Evolutionary conservation across 805 yeast genomes (phyloP), one percentile per base, ranked within the genome.

Genomic region (Lipomyces kockii): DNA sequence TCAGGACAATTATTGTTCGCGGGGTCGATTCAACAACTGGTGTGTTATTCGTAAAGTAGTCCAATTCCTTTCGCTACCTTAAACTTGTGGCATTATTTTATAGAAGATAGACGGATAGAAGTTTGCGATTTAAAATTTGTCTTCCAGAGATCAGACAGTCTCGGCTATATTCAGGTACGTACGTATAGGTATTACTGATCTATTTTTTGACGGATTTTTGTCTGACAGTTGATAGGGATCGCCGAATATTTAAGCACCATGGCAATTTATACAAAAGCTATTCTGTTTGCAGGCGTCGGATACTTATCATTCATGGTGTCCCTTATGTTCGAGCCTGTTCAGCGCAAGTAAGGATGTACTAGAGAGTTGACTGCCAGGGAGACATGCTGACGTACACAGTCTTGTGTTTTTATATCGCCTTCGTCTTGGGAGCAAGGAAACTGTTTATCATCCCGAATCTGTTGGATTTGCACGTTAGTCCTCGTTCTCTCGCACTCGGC

Each of bases 401-500:
- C 43, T 67, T 14, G 29, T 64, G 9, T 67, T 67, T 58, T n/a
- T 61, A 27, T 20, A 61, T 43, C 34, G 58, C 9, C 52, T 67
- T 17, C 46, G 20, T 22, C n/a, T 61, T 12, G 68, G 61, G 1
- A 49, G 55, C 57, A 61, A 61, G 22, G 62, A 64, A 11, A 62
- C 60, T 4, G 59, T 67, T 5, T 67, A 64, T 35, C 62, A 64
- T 22, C 71, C 68, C 27, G 71, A 67, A 32, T 53, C 49, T 12
- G 60, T 61, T n/a, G 71, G 71, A 14, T 67, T 67, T 56, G 71
- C 64, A 7, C 55, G 71, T 67, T 25, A 14, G 68, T 43, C 3
- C 17, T 37, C 17, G 5, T 46, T 12, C 27, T 7, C n/a, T 7
- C n/a, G 22, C 52, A n/a, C 54, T n/a, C 11, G 27, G 32, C 43